These are phyloP conservation scores for Agroathelia rolfsii DNA, from an alignment of 1,284 basidiomycete species.

Conservation along the genomic window DNA sequence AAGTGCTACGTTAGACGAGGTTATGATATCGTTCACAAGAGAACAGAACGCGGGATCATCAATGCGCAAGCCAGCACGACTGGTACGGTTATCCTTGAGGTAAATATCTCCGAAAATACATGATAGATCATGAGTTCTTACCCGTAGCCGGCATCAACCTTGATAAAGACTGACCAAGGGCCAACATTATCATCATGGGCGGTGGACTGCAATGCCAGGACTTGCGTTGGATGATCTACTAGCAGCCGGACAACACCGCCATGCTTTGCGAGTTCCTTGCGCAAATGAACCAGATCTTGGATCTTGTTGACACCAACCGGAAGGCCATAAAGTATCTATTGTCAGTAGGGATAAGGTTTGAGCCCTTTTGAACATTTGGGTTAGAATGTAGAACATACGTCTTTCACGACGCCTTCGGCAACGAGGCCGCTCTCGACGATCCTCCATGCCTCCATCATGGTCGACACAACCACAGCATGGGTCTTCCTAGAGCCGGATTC, in stretches of 20 bases:
- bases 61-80: constrained; percentile 72
- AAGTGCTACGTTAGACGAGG: constrained; percentile 49
- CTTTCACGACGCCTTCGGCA: constrained; percentile 62
- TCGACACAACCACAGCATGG: constrained; percentile 64
- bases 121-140: constrained; percentile 27
- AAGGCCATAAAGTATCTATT: constrained; percentile 71
- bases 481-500: constrained; percentile 42
- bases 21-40: constrained; percentile 42
- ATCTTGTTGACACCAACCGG: constrained; percentile 67
- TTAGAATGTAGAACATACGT: constrained; percentile 37
- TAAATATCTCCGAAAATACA: constrained; percentile 1
- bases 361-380: constrained; percentile 2
- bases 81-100: constrained; percentile 20
- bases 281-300: constrained; percentile 54
- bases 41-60: constrained; percentile 42
- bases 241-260: constrained; percentile 57
- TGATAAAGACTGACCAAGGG: constrained; percentile 72
- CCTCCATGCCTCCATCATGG: constrained; percentile 70
- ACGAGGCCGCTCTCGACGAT: constrained; percentile 64
- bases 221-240: constrained; percentile 69
- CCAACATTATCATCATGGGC: constrained; percentile 26
- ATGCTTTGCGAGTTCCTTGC: constrained; percentile 40
- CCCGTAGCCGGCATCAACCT: constrained; percentile 73
- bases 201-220: constrained; percentile 54
- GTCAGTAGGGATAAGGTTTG: neutral